Base-by-base conservation (phyloP, 192 early-diverging fungal genomes). In the Funneliformis mosseae region DNA sequence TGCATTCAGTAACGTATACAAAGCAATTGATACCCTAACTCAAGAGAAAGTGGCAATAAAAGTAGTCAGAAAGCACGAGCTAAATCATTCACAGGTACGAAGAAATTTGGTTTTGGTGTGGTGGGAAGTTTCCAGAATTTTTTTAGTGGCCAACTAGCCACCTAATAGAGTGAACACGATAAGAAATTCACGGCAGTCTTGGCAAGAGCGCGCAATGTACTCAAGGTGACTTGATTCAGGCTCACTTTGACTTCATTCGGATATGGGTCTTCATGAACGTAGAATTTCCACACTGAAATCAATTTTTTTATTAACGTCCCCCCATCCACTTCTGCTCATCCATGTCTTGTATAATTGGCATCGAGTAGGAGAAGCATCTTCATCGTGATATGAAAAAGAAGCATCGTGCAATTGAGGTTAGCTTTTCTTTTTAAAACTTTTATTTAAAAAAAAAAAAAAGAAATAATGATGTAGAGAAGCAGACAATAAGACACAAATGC, bases 1-100 rank as follows among this genome's bases (percentile, higher is more conserved):
- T 45, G 95, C 95, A 21, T 96, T 96, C 85, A 93, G 92, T 73
- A 93, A 91, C 80, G 95, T 96, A 14, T 95, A 93, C 87, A 90
- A 91, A 78, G 95, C 94, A 11, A 74, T 85, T 42, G 92, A 93
- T 71, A 89, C 83, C n/a, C 81, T 84, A 76, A 88, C 89, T 12
- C 86, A 92, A 41, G 80, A 91, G 60, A 82, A 92, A 66, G 95
- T 97, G 42, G 96, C 95, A 14, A 89, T 97, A 83, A 97, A 97
- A 87, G 89, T 94, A 11, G 94, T 94, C 8, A 85, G 91, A 81
- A 97, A 94, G 83, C 80, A 81, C 14, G 92, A 94, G 23, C 83
- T 96, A 79, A 91, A 90, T 79, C 81, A 92, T 23, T 87, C 90
- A 68, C 92, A 95, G 90, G 89, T 92, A 55, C 43, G 67, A 45